Evolutionary conservation across 352 stramenopile genomes (phyloP).

Genomic region (Pythium insidiosum): DNA sequence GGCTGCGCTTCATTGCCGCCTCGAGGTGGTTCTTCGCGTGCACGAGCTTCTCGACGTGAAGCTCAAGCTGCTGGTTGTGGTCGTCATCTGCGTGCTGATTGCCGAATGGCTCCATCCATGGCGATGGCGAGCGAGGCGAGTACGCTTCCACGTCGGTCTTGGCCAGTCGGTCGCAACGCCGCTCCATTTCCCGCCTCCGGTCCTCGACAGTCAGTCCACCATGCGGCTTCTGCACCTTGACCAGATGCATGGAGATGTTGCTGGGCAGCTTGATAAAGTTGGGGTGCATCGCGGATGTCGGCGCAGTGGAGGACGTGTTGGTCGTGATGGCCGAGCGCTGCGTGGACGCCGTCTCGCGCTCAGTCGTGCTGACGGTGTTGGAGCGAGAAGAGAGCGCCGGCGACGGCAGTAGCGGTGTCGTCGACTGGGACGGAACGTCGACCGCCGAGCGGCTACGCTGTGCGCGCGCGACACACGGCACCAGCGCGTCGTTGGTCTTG

Average conservation of each 20-base stretch:
- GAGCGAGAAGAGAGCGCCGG: background rate
- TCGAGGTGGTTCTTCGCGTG: conserved; percentile 15
- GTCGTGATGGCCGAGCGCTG: background rate
- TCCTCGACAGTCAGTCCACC: conserved; percentile 9
- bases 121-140: background rate
- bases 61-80: conserved; percentile 10
- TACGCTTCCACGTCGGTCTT: conserved; percentile 15
- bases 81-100: conserved; percentile 14
- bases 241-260: conserved; percentile 15
- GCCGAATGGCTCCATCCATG: background rate
- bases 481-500: too few relatives aligned
- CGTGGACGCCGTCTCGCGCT: too few relatives aligned
- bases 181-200: conserved; percentile 11
- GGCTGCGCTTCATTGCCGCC: conserved; percentile 10
- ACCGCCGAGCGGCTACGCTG: conserved; percentile 10
- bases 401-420: background rate
- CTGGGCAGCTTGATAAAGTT: conserved; percentile 14
- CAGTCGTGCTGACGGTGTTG: too few relatives aligned
- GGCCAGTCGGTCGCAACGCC: conserved; percentile 11
- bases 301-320: background rate
- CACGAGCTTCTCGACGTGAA: conserved; percentile 14
- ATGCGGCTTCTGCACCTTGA: conserved; percentile 5
- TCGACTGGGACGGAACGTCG: background rate
- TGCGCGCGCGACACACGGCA: too few relatives aligned
- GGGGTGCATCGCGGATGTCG: conserved; percentile 1